Evolutionary conservation across 805 yeast species (phyloP), one percentile per base, ranked within the genome.

Genomic region (Debaryomyces tyrocola): DNA sequence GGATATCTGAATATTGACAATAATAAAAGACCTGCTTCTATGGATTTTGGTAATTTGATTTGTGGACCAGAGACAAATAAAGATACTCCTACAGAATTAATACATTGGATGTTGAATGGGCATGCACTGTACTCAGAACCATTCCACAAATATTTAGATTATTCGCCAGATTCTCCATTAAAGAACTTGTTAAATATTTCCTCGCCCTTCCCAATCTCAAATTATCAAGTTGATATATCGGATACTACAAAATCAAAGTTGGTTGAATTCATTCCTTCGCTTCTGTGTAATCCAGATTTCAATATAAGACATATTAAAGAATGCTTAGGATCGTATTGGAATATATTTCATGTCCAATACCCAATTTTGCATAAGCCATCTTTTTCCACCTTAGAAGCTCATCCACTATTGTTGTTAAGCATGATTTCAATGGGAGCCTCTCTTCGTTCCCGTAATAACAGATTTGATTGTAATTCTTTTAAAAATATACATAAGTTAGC

Each of bases 311-410:
- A 41, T 11, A 20, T 45, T 9, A 45, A 39, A 14, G 12, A 37
- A 15, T 33, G 36, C 36, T 12, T 54, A 35, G 63, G 49, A 56
- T 62, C 47, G 8, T 82, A 78, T 57, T 82, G 87, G 87, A 65
- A 64, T 37, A 68, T 70, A 20, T 80, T 78, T 54, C 83, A 81
- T 53, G 77, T 79, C 0, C 76, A 80, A 49, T 77, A 75, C 44
- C 80, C 85, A 1, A 68, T 82, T 36, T 60, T 82, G 17, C 85
- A 82, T 56, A 65, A 67, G 43, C 83, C 84, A 3, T 73, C 85
- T 9, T 82, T 82, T 50, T 65, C 65, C 35, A 74, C 84, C 2
- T 58, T 59, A 10, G 58, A 60, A 1, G 63, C 78, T 0, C 79
- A 79, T 4, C 70, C 78, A 0, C 62, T 81, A 6, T 61, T 83